Conservation (phyloP, 225 moss, liverwort and hornwort genomes). For the Polytrichum formosum region DNA sequence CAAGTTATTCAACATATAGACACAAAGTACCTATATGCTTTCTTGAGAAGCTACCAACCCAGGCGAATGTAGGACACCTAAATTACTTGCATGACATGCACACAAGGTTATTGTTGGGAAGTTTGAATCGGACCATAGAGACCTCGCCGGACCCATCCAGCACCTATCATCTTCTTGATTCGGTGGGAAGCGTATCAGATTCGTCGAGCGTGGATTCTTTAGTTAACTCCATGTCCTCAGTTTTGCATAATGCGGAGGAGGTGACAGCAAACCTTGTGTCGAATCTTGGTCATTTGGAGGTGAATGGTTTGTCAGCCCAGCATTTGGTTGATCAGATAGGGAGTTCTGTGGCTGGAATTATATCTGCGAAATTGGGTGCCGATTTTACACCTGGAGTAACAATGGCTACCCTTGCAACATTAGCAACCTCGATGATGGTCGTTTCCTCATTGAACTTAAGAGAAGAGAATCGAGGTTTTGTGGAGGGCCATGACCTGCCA, state of each 20-base stretch:
- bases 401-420: conserved; percentile 49
- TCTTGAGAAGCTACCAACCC: conserved; percentile 33
- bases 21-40: conserved; percentile 25
- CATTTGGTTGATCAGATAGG: conserved; percentile 27
- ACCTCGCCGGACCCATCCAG: conserved; percentile 17
- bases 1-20: conserved; percentile 5
- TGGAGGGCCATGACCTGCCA: conserved; percentile 82
- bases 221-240: conserved; percentile 19
- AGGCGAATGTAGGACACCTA: conserved; percentile 15
- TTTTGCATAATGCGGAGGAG: conserved; percentile 27
- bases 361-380: conserved; percentile 19
- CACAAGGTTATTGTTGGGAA: conserved; percentile 21
- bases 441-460: conserved; percentile 35
- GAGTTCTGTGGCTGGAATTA: conserved; percentile 11
- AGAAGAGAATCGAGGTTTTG: conserved; percentile 28
- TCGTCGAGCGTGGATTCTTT: conserved; percentile 14
- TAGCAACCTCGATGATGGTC: conserved; percentile 53
- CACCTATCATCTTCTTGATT: conserved; percentile 16
- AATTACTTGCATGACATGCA: conserved; percentile 24
- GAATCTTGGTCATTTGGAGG: conserved; percentile 20
- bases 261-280: conserved; percentile 25
- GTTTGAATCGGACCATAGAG: conserved; percentile 26
- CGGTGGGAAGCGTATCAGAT: conserved; percentile 18
- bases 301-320: conserved; percentile 20
- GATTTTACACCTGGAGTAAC: conserved; percentile 32